These are phyloP conservation scores for Sporodiniella umbellata DNA, from an alignment of 371 early-diverging fungal species.

Conservation along the genomic window DNA sequence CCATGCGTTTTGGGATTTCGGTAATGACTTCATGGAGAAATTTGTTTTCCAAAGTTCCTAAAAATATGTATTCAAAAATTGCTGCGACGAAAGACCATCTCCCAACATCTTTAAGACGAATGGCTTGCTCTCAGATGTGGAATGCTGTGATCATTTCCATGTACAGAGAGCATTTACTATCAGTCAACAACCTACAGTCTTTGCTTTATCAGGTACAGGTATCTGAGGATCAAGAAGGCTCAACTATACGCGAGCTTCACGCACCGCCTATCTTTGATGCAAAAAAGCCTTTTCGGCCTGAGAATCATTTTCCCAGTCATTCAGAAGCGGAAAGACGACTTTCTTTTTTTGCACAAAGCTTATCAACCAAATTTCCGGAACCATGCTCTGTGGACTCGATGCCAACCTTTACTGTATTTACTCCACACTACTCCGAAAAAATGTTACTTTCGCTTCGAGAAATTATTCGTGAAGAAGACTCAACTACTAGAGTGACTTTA, in stretches of 20 bases:
- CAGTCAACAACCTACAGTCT: constrained; percentile 71
- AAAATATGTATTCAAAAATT: constrained; percentile 74
- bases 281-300: constrained; percentile 49
- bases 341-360: constrained; percentile 85
- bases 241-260: constrained; percentile 51
- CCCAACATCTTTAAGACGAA: constrained; percentile 64
- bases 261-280: constrained; percentile 81
- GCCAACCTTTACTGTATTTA: constrained; percentile 90
- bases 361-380: constrained; percentile 77
- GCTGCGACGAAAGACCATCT: constrained; percentile 67
- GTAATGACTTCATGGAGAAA: constrained; percentile 86
- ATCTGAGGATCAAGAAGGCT: constrained; percentile 19
- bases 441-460: constrained; percentile 80
- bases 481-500: constrained; percentile 76
- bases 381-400: constrained; percentile 79
- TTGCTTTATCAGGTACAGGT: constrained; percentile 74
- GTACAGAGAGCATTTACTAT: constrained; percentile 83
- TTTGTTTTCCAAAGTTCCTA: constrained; percentile 75
- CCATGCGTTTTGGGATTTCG: constrained; percentile 78
- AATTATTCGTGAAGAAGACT: constrained; percentile 84
- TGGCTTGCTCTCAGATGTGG: constrained; percentile 85
- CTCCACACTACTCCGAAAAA: constrained; percentile 90
- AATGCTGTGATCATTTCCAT: constrained; percentile 85
- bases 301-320: constrained; percentile 69
- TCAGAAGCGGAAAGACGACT: constrained; percentile 85